Base-by-base conservation (phyloP, 2,329 filamentous ascomycete species). In the Leptographium flavum region DNA sequence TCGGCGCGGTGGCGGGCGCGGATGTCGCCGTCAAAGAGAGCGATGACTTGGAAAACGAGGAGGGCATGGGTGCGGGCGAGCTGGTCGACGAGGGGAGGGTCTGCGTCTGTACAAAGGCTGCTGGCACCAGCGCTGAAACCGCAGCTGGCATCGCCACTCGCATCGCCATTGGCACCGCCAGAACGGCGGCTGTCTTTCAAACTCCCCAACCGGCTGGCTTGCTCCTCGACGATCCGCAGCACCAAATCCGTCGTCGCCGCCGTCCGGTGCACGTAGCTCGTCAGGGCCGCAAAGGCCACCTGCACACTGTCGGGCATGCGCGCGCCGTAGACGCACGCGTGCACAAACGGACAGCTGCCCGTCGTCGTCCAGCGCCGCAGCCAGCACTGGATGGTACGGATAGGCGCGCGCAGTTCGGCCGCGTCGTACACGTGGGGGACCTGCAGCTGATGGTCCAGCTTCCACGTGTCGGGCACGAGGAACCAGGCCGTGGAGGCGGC, bases 11-110 rank as follows among this genome's bases (percentile, higher is more conserved):
- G 56, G 2, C 64, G 60, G 5, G 62, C 56, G 15, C 59, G 53
- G n/a, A 72, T 63, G 50, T 71, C 65, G 14, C 66, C 67, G 52
- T 73, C 70, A 45, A 71, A 73, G 28, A 75, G 56, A 14, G 65
- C 57, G 46, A 74, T 68, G 30, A 66, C 64, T 42, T 70, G 63
- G 53, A 73, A 74, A 1, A 71, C 56, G 3, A 73, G 47, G 2
- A 75, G 60, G 2, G 71, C 63, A 11, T 74, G 69, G 0, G 64
- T 62, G 31, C 66, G 62, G 0, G 68, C 65, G 5, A 73, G 57
- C 43, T 58, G 58, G 22, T 50, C 48, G 2, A 52, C 38, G 4
- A 52, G 49, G 37, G 49, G 49, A 13, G 27, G 19, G 13, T 4
- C 3, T 13, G 23, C 39, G 27, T 5, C 21, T n/a, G n/a, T n/a